Percentiles rank a stretch among this genome's conserved stretches.
These are phyloP conservation scores for Pythium dissotocum DNA, from an alignment of 352 stramenopile species.

Conservation along the genomic window DNA sequence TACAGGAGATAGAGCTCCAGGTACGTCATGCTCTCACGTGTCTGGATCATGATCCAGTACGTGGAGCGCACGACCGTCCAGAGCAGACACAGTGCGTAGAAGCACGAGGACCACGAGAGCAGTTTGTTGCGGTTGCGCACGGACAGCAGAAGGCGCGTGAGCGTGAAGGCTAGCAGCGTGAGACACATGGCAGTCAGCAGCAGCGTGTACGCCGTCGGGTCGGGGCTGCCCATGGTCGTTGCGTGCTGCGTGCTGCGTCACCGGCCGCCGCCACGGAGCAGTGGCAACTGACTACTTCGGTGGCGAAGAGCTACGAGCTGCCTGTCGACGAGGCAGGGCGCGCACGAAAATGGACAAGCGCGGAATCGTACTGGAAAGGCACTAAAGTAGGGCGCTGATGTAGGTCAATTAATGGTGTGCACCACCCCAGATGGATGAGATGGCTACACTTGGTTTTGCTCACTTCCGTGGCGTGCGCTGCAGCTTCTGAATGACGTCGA, in stretches of 20 bases:
- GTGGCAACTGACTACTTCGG: neutral
- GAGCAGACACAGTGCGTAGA: conserved; percentile 77
- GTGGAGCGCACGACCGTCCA: conserved; percentile 79
- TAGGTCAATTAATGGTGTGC: conserved; percentile 12
- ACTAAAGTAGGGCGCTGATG: neutral
- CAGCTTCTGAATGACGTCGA: conserved; percentile 54
- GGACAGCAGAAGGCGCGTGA: conserved; percentile 63
- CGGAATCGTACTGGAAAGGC: neutral
- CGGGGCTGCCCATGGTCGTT: conserved; percentile 36
- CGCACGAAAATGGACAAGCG: conserved; percentile 9
- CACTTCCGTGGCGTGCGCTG: conserved; percentile 22
- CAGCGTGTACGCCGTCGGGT: conserved; percentile 73
- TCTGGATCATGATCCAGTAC: conserved; percentile 86
- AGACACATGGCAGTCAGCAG: conserved; percentile 80
- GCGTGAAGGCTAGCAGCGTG: conserved; percentile 67
- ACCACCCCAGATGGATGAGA: conserved; percentile 1
- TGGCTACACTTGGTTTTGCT: conserved; percentile 5
- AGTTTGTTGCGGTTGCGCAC: conserved; percentile 84
- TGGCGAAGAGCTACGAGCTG: neutral
- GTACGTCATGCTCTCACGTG: conserved; percentile 71
- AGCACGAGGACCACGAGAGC: conserved; percentile 81
- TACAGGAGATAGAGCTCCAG: conserved; percentile 86
- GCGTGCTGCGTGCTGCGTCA: neutral
- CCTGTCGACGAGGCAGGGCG: conserved; percentile 5
- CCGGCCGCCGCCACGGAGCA: neutral